Evolutionary conservation across 768 basidiomycete genomes (phyloP).

Genomic region (Hygrocybe punicea): DNA sequence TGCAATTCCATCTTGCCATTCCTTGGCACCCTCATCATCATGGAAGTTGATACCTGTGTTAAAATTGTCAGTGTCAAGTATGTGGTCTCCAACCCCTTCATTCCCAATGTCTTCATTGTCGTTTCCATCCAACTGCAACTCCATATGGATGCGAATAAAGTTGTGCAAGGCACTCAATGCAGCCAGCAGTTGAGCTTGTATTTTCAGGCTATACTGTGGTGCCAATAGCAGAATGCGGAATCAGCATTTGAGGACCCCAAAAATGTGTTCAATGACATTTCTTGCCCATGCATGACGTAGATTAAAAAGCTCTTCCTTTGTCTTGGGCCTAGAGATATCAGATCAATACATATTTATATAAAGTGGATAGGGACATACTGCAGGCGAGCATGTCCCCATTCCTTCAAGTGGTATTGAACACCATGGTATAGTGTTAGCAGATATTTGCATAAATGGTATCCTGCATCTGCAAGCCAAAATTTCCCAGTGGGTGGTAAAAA

Average conservation of each 20-base stretch:
- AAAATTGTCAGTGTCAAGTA: neutral
- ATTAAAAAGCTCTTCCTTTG: constrained; percentile 42
- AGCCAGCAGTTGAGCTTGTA: constrained; percentile 24
- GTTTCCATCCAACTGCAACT: constrained; percentile 10
- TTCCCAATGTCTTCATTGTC: neutral
- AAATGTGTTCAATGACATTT: constrained; percentile 41
- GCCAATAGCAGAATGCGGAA: constrained; percentile 18
- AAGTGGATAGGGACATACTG: constrained; percentile 12
- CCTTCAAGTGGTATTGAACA: constrained; percentile 37
- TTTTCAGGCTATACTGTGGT: constrained; percentile 19
- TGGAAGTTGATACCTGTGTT: neutral
- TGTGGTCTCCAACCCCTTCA: neutral
- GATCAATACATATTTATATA: constrained; percentile 9
- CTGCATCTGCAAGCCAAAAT: constrained; percentile 38
- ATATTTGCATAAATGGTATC: constrained; percentile 33
- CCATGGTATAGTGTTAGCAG: constrained; percentile 39
- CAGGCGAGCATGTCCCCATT: constrained; percentile 27
- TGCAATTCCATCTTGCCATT: constrained; percentile 11
- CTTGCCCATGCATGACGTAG: constrained; percentile 37
- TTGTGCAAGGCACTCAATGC: constrained; percentile 28
- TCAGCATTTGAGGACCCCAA: constrained; percentile 35
- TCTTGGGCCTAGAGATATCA: constrained; percentile 28
- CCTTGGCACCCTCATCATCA: constrained; percentile 3
- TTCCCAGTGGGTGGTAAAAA: constrained; percentile 31
- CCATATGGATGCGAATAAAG: constrained; percentile 23